Evolutionary conservation across 805 yeast species (phyloP).

Genomic region (Candida ortonii): DNA sequence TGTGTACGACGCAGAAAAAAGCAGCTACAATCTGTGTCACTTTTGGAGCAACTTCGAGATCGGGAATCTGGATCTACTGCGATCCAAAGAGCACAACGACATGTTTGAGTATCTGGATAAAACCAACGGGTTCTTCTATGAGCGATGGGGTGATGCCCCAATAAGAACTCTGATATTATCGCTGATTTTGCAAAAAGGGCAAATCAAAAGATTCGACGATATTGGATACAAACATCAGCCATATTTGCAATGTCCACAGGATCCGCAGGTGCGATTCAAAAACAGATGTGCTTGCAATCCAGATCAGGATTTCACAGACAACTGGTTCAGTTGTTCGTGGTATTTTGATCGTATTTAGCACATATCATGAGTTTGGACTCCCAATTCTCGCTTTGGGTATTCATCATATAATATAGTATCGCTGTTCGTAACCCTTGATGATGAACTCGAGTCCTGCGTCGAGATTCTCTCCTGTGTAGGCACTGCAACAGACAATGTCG

Average conservation of each 20-base stretch:
- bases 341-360: conserved; percentile 18
- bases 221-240: conserved; percentile 81
- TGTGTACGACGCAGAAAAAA: conserved; percentile 57
- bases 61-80: conserved; percentile 68
- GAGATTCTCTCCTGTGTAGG: conserved; percentile 43
- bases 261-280: conserved; percentile 47
- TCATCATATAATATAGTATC: conserved; percentile 35
- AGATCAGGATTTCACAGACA: conserved; percentile 65
- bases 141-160: conserved; percentile 94
- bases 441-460: conserved; percentile 43
- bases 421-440: conserved; percentile 36
- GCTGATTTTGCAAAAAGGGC: conserved; percentile 64
- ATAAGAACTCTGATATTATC: conserved; percentile 67
- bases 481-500: conserved; percentile 46
- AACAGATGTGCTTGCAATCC: conserved; percentile 73
- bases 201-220: conserved; percentile 72
- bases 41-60: conserved; percentile 90
- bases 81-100: conserved; percentile 59
- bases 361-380: background rate
- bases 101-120: conserved; percentile 69
- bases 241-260: conserved; percentile 74
- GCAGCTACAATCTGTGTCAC: conserved; percentile 72
- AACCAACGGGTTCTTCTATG: conserved; percentile 85
- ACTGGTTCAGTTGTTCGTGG: conserved; percentile 36
- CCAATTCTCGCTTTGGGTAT: background rate